A percentile compares a stretch with the other conserved stretches of the same genome.
Conservation (phyloP, 257 asterid genomes). For the Solanum bulbocastanum region DNA sequence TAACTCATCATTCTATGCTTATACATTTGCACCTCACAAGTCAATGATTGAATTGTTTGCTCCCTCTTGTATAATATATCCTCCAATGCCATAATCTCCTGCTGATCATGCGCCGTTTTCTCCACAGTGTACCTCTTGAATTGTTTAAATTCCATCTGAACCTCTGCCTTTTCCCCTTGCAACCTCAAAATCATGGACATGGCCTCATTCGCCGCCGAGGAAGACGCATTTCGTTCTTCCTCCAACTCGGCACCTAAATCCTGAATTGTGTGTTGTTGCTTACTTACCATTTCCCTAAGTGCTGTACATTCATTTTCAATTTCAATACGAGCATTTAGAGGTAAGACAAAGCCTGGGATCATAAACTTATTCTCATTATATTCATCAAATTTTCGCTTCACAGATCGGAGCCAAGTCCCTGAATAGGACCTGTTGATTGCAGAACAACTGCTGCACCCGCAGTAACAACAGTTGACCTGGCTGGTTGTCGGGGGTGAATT, state of each 20-base stretch:
- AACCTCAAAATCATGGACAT: constrained; percentile 93
- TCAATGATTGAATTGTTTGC: constrained; percentile 60
- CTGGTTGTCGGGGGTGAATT: constrained; percentile 26
- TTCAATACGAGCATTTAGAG: constrained; percentile 74
- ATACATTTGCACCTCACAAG: constrained; percentile 76
- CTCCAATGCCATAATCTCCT: constrained; percentile 60
- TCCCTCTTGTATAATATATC: constrained; percentile 93
- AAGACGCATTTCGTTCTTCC: constrained; percentile 89
- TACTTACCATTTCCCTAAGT: constrained; percentile 69
- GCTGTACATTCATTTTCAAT: constrained; percentile 73
- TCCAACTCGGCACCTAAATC: constrained; percentile 73
- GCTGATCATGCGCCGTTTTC: constrained; percentile 87
- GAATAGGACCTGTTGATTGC: constrained; percentile 39
- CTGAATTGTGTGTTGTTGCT: constrained; percentile 67
- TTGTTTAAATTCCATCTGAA: constrained; percentile 90
- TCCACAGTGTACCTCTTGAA: constrained; percentile 85
- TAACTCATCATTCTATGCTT: constrained; percentile 90
- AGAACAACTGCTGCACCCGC: constrained; percentile 63
- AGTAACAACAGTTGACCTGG: constrained; percentile 55
- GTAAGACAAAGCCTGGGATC: constrained; percentile 40
- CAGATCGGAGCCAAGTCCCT: constrained; percentile 52
- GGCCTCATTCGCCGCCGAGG: constrained; percentile 94
- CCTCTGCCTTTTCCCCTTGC: constrained; percentile 96
- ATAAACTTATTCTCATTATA: constrained; percentile 27
- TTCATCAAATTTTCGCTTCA: constrained; percentile 59